Percentiles rank a stretch among this genome's conserved stretches.
phyloP scores from a whole-genome alignment of 192 early-diverging fungal species.

The Backusella luteola region DNA sequence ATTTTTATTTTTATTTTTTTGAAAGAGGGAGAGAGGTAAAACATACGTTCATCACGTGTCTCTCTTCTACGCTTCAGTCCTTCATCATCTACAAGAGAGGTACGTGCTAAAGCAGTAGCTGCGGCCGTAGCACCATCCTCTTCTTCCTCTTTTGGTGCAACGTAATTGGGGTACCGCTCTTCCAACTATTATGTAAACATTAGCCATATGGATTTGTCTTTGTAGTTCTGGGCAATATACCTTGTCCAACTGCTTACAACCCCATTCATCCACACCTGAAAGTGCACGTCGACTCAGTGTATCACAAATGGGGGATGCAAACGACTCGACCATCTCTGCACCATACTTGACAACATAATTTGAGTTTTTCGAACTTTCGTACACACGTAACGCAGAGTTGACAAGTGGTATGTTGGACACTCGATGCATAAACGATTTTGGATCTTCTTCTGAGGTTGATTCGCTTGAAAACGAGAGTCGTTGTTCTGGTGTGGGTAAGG shows the following conservation, averaged over 20 bases:
- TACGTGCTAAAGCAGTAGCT: conserved; percentile 36
- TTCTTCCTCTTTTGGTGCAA: conserved; percentile 26
- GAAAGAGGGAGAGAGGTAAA: background rate
- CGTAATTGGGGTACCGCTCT: conserved; percentile 33
- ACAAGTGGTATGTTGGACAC: conserved; percentile 80
- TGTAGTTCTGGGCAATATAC: background rate
- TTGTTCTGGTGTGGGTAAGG: conserved; percentile 17
- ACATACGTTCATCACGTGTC: conserved; percentile 19
- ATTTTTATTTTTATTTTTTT: background rate
- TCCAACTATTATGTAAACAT: conserved; percentile 9
- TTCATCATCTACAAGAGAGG: conserved; percentile 29
- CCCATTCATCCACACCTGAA: conserved; percentile 18
- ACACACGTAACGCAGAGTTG: conserved; percentile 71
- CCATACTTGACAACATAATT: conserved; percentile 64
- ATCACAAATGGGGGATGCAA: conserved; percentile 72
- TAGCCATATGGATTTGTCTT: background rate
- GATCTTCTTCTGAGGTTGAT: conserved; percentile 3
- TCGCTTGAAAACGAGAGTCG: conserved; percentile 22
- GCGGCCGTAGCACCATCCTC: conserved; percentile 24
- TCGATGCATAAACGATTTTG: conserved; percentile 61
- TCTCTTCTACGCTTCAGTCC: conserved; percentile 17
- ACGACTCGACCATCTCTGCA: conserved; percentile 75
- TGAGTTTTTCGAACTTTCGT: conserved; percentile 69
- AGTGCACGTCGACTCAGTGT: conserved; percentile 48
- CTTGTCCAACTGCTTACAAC: background rate